A percentile compares a stretch with the other conserved stretches of the same genome.
Evolutionary conservation across 2,329 filamentous ascomycete species (phyloP).

Genomic region (Ophiostoma piceae): DNA sequence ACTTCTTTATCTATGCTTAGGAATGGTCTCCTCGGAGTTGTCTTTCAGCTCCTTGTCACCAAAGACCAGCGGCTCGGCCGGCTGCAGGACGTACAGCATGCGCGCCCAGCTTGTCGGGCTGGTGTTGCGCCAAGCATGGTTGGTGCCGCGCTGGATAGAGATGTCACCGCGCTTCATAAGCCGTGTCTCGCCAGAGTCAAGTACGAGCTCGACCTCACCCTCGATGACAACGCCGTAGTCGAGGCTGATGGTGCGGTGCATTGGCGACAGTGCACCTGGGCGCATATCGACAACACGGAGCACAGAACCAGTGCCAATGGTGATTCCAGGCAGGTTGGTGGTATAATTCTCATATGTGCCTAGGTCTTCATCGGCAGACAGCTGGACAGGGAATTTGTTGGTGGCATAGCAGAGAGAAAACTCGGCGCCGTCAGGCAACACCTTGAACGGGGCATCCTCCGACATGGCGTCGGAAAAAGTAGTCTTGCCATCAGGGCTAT

Average conservation of each 20-base stretch:
- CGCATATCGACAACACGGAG: slow-evolving; percentile 25
- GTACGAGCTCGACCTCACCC: slow-evolving; percentile 31
- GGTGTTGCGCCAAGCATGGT: slow-evolving; percentile 41
- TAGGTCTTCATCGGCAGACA: slow-evolving; percentile 23
- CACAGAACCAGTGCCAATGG: slow-evolving; percentile 23
- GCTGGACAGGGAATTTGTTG: slow-evolving; percentile 21
- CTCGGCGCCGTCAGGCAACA: slow-evolving; percentile 19
- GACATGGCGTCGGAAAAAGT: slow-evolving; percentile 22
- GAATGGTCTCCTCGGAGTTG: background rate
- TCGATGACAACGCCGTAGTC: slow-evolving; percentile 35
- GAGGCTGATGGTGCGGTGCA: slow-evolving; percentile 28
- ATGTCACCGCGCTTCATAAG: slow-evolving; percentile 42
- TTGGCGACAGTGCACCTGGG: slow-evolving; percentile 21
- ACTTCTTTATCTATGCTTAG: background rate
- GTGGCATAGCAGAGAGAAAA: slow-evolving; percentile 25
- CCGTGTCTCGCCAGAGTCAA: slow-evolving; percentile 41
- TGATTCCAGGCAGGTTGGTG: slow-evolving; percentile 21
- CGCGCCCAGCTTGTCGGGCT: slow-evolving; percentile 43
- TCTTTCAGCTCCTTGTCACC: background rate
- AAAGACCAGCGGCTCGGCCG: slow-evolving; percentile 2
- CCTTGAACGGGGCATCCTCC: slow-evolving; percentile 19
- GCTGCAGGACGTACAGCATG: slow-evolving; percentile 38
- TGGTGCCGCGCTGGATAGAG: slow-evolving; percentile 44
- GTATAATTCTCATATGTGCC: slow-evolving; percentile 21
- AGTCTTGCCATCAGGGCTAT: slow-evolving; percentile 23